Evolutionary conservation across 2,329 filamentous ascomycete genomes (phyloP), one percentile per base, ranked within the genome.

Genomic region (Sporothrix pallida): DNA sequence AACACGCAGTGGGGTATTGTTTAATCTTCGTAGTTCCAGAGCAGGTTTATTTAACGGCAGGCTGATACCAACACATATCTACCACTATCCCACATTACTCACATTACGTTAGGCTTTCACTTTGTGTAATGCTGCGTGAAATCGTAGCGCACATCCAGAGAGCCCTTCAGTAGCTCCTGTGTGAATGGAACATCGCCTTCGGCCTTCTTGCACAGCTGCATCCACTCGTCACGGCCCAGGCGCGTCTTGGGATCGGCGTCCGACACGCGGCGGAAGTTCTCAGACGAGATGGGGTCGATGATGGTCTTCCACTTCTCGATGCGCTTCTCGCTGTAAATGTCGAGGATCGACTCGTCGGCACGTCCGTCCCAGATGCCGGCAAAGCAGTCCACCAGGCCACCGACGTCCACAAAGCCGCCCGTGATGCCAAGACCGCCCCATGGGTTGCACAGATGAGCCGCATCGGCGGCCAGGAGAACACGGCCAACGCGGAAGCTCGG

Each of bases 391-490:
- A 85, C 88, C 6, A 91, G 83, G 0, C 88, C 87, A 12, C 87
- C 89, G 2, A 89, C 84, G 76, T 91, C 89, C n/a, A 88, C 87
- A 72, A 91, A 88, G 0, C 89, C 89, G 6, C 89, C 88, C 0
- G 88, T 91, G 69, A 91, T 85, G 1, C 89, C 89, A 17, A 91
- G 81, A 0, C 89, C 89, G 63, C 89, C 89, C 80, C 86, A 86
- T 0, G 84, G 84, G 78, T 86, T 87, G 77, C 85, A 86, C 17
- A 86, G 76, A 71, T 91, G 89, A 2, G 89, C 89, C 1, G 89
- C 88, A 80, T 91, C 89, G 0, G 88, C 89, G 1, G 86, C 88
- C 0, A 91, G 81, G 5, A 90, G 74, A 54, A 90, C 81, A 7
- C 86, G 84, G 0, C 88, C 89, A 0, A 87, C 85, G n/a, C 88